phyloP scores from a whole-genome alignment of 1,284 basidiomycete genomes.

The Naganishia albida region DNA sequence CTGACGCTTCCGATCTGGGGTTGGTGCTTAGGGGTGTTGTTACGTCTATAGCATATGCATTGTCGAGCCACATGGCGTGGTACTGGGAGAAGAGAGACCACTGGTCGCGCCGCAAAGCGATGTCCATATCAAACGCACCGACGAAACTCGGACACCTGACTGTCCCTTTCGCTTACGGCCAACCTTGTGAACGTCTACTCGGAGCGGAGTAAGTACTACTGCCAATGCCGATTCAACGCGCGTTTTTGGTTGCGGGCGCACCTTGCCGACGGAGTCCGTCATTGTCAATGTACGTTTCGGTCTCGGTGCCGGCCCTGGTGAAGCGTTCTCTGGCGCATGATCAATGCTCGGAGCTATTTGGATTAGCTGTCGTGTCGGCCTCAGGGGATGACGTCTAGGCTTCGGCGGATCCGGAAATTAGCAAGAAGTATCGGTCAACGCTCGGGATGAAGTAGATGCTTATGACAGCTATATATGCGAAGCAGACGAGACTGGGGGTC shows the following conservation, averaged over 20 bases:
- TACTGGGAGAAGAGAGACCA: too few relatives aligned
- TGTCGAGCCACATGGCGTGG: too few relatives aligned
- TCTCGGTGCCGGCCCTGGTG: not conserved
- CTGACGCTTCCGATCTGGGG: slow-evolving; percentile 83
- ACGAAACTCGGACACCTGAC: too few relatives aligned
- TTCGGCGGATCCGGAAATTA: not conserved
- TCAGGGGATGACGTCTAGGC: not conserved
- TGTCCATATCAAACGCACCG: too few relatives aligned
- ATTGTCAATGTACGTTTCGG: not conserved
- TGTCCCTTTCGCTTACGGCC: too few relatives aligned
- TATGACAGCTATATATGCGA: not conserved
- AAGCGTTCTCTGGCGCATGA: not conserved
- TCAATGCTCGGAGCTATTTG: not conserved
- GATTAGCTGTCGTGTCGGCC: slow-evolving; percentile 3
- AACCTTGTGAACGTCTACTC: too few relatives aligned
- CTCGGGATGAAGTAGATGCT: not conserved
- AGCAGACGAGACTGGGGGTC: not conserved
- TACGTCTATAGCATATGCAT: slow-evolving; percentile 24
- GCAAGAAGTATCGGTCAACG: not conserved
- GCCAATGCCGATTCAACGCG: slow-evolving; percentile 16
- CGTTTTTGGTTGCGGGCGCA: slow-evolving; percentile 6
- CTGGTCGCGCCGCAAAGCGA: too few relatives aligned
- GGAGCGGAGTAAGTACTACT: too few relatives aligned
- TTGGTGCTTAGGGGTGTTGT: slow-evolving; percentile 60
- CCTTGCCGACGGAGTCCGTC: not conserved